Evolutionary conservation across 805 yeast genomes (phyloP).

Genomic region (Saturnispora bothae): DNA sequence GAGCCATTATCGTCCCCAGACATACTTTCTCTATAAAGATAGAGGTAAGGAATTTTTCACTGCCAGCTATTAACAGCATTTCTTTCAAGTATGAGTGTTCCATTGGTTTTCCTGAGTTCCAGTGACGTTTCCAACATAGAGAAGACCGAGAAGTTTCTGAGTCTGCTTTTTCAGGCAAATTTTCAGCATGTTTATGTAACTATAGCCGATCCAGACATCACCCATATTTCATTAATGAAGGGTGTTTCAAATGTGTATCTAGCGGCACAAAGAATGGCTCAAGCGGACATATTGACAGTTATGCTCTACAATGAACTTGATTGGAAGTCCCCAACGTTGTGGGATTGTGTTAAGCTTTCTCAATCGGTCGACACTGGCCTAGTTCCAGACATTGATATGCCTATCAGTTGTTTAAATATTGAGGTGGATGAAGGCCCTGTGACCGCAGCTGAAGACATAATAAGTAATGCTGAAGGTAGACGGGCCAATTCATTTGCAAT

Average conservation of each 20-base stretch:
- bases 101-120: neutral
- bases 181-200: neutral
- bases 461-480: neutral
- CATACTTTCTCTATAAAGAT: no score
- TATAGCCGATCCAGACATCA: neutral
- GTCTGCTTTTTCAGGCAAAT: neutral
- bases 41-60: no score
- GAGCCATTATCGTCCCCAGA: no score
- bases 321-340: no score
- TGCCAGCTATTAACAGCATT: no score
- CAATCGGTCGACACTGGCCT: no score
- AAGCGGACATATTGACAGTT: neutral
- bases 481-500: neutral
- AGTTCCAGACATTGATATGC: no score
- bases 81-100: neutral
- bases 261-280: neutral
- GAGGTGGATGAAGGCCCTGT: no score
- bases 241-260: conserved; percentile 5
- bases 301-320: neutral
- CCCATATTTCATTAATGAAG: conserved; percentile 2
- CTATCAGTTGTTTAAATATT: no score
- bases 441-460: neutral
- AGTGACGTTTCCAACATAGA: neutral
- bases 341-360: no score
- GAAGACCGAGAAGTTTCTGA: neutral